Evolutionary conservation across 148 eudicot species (phyloP).

Genomic region (Limonium bicolor): DNA sequence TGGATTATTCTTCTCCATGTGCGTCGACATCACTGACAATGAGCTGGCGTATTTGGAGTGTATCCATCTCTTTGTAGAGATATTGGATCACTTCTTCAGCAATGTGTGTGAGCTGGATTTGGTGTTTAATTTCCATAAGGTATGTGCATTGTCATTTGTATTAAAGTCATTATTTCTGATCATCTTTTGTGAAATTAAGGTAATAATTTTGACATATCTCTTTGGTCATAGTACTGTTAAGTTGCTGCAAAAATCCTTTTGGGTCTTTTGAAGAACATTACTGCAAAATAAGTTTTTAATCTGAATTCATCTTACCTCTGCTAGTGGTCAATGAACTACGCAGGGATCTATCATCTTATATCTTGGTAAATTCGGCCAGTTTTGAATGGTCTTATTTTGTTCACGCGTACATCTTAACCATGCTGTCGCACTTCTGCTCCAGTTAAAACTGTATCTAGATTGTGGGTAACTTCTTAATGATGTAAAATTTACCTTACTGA

Average conservation of each 20-base stretch:
- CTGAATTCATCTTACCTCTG: too few species aligned
- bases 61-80: conserved; percentile 96
- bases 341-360: too few species aligned
- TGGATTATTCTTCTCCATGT: conserved; percentile 85
- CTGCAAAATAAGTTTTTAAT: too few species aligned
- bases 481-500: too few species aligned
- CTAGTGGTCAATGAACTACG: too few species aligned
- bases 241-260: background rate
- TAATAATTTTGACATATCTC: background rate
- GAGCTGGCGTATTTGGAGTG: conserved; percentile 88
- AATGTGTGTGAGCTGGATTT: conserved; percentile 96
- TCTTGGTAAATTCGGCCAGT: too few species aligned
- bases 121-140: conserved; percentile 75
- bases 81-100: conserved; percentile 97
- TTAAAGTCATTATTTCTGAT: background rate
- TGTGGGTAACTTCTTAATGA: too few species aligned
- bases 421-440: too few species aligned
- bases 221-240: background rate
- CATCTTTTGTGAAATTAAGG: background rate
- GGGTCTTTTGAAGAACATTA: too few species aligned
- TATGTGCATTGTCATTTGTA: conserved; percentile 3
- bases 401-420: too few species aligned
- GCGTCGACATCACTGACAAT: conserved; percentile 94
- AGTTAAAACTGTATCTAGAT: too few species aligned
- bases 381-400: too few species aligned